Conservation (phyloP, 2,329 filamentous ascomycete species). For the Hypoxylon sp. region DNA sequence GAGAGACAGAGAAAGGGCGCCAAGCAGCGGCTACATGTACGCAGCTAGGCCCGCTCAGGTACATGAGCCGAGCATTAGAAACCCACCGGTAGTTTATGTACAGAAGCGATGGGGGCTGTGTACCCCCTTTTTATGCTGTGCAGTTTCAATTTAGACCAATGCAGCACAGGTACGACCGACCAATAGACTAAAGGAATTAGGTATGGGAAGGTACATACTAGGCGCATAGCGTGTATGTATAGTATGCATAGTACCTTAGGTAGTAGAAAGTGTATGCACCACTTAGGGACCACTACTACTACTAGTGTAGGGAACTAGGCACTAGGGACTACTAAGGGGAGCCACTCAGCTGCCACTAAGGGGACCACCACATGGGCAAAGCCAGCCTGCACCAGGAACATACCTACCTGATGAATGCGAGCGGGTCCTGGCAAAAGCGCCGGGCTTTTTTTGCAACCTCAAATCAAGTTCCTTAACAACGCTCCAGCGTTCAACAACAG, state of each 20-base stretch:
- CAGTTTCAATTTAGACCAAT: constrained; percentile 25
- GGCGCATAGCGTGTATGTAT: neutral
- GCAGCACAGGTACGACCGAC: constrained; percentile 7
- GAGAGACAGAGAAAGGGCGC: constrained; percentile 14
- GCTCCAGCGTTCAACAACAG: constrained; percentile 11
- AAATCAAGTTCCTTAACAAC: constrained; percentile 33
- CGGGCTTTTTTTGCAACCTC: constrained; percentile 32
- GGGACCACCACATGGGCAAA: neutral
- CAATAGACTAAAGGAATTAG: constrained; percentile 9
- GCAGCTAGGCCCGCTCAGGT: constrained; percentile 30
- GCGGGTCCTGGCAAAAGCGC: constrained; percentile 33
- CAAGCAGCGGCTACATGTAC: constrained; percentile 40
- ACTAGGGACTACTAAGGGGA: neutral
- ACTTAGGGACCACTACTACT: constrained; percentile 10
- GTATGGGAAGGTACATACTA: neutral
- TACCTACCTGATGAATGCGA: constrained; percentile 18
- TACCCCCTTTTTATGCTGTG: constrained; percentile 41
- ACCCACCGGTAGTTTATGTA: constrained; percentile 36
- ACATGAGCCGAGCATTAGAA: constrained; percentile 39
- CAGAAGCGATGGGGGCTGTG: constrained; percentile 33
- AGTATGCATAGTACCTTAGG: neutral
- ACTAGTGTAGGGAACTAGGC: neutral
- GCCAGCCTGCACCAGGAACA: constrained; percentile 12
- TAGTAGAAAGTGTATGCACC: neutral
- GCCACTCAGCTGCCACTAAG: neutral